Base-by-base conservation (phyloP, 2,329 filamentous ascomycete species). In the Penicillium thymicola region DNA sequence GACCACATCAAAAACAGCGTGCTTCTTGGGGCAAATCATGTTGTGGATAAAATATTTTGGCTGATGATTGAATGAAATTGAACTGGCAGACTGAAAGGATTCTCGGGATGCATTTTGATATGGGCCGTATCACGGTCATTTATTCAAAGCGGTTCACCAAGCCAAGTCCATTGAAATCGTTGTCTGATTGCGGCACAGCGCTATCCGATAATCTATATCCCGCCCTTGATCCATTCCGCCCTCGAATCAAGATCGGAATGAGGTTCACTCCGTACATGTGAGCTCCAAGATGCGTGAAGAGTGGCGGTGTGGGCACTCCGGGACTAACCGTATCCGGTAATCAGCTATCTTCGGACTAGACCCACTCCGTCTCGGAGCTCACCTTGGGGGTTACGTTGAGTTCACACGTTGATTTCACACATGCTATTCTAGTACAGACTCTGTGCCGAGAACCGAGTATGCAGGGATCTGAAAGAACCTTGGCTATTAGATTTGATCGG, bases 1-100 rank as follows among this genome's bases (percentile, higher is more conserved):
- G 51, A 84, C 81, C 2, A 84, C 75, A 64, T 81, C 79, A 60
- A 81, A 81, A 30, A 81, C 78, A 55, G 80, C 72, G 58, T 81
- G 73, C 52, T 80, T 80, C 27, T 54, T 40, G 21, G 43, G 28
- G 28, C 5, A 32, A 3, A 13, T 45, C 43, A 45, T 45, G 13
- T 16, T 45, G 28, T 32, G 18, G 1, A 16, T 45, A 45, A 8
- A 32, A 32, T 14, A 34, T 23, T 23, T 45, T 16, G 13, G 32
- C 25, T 8, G n/a, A 43, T 13, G 16, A 23, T 32, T 23, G 28
- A 34, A 34, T 32, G 8, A 10, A 45, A 45, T 32, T 7, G 43
- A 34, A 32, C 8, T 23, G 13, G 43, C 8, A 45, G 28, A 16
- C 43, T 32, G 8, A 32, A 32, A 23, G 5, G 18, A 32, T 21